Base-by-base conservation (phyloP, 2,329 filamentous ascomycete genomes). In the Ophiostoma himal-ulmi region DNA sequence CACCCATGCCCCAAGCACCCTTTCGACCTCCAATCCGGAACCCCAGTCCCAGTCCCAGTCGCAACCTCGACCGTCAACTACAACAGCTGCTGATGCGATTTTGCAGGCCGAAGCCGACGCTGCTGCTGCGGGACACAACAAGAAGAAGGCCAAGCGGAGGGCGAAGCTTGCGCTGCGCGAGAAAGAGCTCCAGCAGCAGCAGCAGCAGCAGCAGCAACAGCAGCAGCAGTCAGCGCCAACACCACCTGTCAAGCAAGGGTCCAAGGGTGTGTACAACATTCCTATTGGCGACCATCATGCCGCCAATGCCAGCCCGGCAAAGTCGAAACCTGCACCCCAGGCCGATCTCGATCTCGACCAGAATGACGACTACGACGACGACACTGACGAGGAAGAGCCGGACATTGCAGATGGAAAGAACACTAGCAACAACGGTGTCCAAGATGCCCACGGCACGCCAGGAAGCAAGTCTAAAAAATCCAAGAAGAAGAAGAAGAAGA, bases 61-160 rank as follows among this genome's bases (percentile, higher is more conserved):
- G 77, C 80, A 34, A 77, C 82, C 5, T 14, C 66, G 30, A 36
- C 8, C 54, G 3, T 30, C 57, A 62, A 20, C 62, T 22, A 8
- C 20, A 7, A 10, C 62, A n/a, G 36, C 36, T n/a, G 36, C 36
- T 2, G 62, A 65, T n/a, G 62, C 62, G 36, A 65, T 65, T 41
- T 8, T 36, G 8, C 62, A 65, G 36, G 62, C 62, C 10, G 62
- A 65, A 36, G 62, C 62, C 14, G 62, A 65, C 7, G 62, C 62
- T 2, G 37, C 62, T n/a, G 36, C 62, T 14, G 26, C 54, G 5
- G 52, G 20, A 22, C 70, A 3, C 68, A 97, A 97, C 81, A 89
- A 92, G 78, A 97, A 97, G 84, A 98, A 97, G 83, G 91, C 95
- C 80, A 97, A 97, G 84, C 88, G 94, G 75, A 88, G 94, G 74